phyloP scores from a whole-genome alignment of 192 early-diverging fungal genomes.

The Umbelopsis sp. region DNA sequence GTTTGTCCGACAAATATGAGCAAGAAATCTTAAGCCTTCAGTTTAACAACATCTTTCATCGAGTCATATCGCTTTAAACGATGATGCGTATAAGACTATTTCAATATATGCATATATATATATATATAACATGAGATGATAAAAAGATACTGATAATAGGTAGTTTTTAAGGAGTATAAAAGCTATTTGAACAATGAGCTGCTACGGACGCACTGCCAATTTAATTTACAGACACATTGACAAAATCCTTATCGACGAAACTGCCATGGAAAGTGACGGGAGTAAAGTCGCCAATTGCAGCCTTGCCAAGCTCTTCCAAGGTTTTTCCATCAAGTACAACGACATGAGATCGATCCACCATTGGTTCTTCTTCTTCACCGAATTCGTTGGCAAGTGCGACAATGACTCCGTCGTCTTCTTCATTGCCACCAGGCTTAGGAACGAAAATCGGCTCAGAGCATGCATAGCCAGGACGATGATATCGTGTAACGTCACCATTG shows the following conservation, averaged over 20 bases:
- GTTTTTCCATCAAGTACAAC: slow-evolving; percentile 52
- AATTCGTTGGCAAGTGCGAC: slow-evolving; percentile 49
- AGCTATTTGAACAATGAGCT: not conserved
- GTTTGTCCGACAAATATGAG: too few relatives aligned
- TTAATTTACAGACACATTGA: slow-evolving; percentile 5
- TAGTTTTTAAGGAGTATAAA: not conserved
- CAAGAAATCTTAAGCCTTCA: too few relatives aligned
- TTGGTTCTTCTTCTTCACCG: slow-evolving; percentile 19
- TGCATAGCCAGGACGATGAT: slow-evolving; percentile 42
- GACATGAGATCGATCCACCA: slow-evolving; percentile 38
- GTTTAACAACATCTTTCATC: not conserved
- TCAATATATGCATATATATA: not conserved
- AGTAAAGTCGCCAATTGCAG: slow-evolving; percentile 43
- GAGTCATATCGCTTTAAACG: not conserved
- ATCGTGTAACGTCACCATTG: slow-evolving; percentile 21
- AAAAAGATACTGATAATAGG: not conserved
- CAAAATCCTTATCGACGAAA: slow-evolving; percentile 16
- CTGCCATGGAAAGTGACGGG: slow-evolving; percentile 57
- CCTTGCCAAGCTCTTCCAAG: slow-evolving; percentile 49
- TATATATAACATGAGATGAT: not conserved
- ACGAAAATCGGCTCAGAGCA: slow-evolving; percentile 62
- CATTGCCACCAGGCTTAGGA: slow-evolving; percentile 41
- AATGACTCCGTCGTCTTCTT: slow-evolving; percentile 60
- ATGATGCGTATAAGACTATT: too few relatives aligned
- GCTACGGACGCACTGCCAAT: not conserved